These are phyloP conservation scores for Blastobotrys proliferans DNA, from an alignment of 1,139 yeast species.

Conservation along the genomic window DNA sequence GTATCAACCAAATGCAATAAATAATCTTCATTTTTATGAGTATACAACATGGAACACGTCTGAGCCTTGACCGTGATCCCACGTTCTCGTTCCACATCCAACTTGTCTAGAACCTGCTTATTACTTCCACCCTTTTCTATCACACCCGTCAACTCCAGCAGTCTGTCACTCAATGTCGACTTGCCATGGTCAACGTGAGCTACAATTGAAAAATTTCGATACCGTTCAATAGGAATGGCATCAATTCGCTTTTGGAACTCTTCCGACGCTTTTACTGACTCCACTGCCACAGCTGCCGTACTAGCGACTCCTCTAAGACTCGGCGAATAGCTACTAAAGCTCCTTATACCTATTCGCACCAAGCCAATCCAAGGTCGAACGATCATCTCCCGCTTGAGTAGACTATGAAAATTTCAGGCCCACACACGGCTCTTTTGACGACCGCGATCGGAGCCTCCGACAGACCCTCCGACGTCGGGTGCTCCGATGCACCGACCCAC, in stretches of 20 bases:
- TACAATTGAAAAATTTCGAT: slow-evolving; percentile 87
- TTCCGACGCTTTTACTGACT: slow-evolving; percentile 8
- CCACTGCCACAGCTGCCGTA: too few species aligned
- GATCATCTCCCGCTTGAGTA: too few species aligned
- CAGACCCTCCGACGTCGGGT: too few species aligned
- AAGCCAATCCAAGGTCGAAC: too few species aligned
- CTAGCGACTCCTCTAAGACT: too few species aligned
- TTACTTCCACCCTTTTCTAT: slow-evolving; percentile 66
- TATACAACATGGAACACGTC: slow-evolving; percentile 88
- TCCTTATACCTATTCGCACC: too few species aligned
- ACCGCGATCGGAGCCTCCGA: too few species aligned
- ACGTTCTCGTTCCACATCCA: slow-evolving; percentile 91
- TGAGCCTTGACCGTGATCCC: slow-evolving; percentile 98
- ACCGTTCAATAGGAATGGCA: slow-evolving; percentile 73
- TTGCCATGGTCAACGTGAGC: slow-evolving; percentile 99
- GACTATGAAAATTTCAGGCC: too few species aligned
- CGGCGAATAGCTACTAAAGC: too few species aligned
- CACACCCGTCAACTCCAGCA: slow-evolving; percentile 84
- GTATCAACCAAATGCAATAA: slow-evolving; percentile 89
- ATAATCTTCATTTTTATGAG: slow-evolving; percentile 67
- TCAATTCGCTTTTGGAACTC: slow-evolving; percentile 50
- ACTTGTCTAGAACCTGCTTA: slow-evolving; percentile 83
- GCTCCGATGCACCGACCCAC: too few species aligned
- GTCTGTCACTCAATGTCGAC: slow-evolving; percentile 82
- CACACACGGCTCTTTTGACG: too few species aligned